Conservation (phyloP, 2,329 filamentous ascomycete genomes). For the Venturiaceae sp. region DNA sequence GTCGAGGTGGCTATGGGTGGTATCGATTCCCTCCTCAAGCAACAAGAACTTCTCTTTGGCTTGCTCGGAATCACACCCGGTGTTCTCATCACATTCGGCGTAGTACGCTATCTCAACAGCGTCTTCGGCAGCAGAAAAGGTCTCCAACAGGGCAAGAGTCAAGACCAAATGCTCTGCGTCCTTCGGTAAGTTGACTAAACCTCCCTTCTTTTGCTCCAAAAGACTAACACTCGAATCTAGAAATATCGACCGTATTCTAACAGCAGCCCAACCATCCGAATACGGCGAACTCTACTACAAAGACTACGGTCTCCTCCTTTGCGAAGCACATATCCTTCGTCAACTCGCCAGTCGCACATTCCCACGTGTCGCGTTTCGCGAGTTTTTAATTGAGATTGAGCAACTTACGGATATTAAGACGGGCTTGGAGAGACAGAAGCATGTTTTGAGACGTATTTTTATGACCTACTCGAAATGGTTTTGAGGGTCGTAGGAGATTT, state of each 20-base stretch:
- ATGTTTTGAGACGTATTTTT: slow-evolving; percentile 70
- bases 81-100: slow-evolving; percentile 73
- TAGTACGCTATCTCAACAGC: slow-evolving; percentile 60
- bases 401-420: slow-evolving; percentile 74
- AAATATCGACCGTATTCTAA: slow-evolving; percentile 67
- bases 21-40: slow-evolving; percentile 89
- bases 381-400: slow-evolving; percentile 81
- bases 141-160: slow-evolving; percentile 51
- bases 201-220: neutral
- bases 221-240: slow-evolving; percentile 18
- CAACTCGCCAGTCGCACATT: slow-evolving; percentile 58
- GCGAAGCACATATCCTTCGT: slow-evolving; percentile 78
- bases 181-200: slow-evolving; percentile 44
- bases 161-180: slow-evolving; percentile 64
- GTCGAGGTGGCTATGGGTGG: slow-evolving; percentile 92
- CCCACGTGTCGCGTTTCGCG: slow-evolving; percentile 64
- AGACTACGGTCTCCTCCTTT: slow-evolving; percentile 82
- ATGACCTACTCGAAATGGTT: slow-evolving; percentile 84
- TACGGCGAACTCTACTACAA: slow-evolving; percentile 78
- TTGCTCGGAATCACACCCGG: slow-evolving; percentile 92
- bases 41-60: slow-evolving; percentile 93
- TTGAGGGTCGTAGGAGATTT: neutral
- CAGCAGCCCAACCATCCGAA: slow-evolving; percentile 46
- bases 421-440: slow-evolving; percentile 67
- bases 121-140: slow-evolving; percentile 64